Percentiles rank a stretch among this genome's conserved stretches.
Conservation (phyloP, 257 asterid genomes). For the Eucommia ulmoides region DNA sequence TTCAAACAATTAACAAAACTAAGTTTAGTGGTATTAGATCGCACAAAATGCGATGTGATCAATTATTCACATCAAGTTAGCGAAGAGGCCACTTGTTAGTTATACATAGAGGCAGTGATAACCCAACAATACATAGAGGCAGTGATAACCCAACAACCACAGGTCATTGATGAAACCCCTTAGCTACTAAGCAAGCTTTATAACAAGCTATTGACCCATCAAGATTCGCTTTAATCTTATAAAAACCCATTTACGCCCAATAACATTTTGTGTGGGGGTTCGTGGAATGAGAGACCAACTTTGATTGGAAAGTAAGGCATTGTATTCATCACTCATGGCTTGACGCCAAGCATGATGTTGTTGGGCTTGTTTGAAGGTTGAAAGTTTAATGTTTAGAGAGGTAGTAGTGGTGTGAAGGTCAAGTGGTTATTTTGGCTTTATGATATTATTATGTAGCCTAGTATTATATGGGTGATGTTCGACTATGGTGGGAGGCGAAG, state of each 20-base stretch:
- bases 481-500: neutral
- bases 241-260: constrained; percentile 1
- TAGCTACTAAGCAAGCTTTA: neutral
- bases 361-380: neutral
- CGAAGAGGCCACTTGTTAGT: too few relatives aligned
- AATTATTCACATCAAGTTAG: too few relatives aligned
- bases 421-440: neutral
- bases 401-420: neutral
- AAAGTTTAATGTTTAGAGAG: neutral
- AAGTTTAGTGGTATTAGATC: too few relatives aligned
- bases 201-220: neutral
- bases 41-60: too few relatives aligned
- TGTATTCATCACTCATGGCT: neutral
- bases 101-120: too few relatives aligned
- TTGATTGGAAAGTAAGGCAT: neutral
- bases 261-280: neutral
- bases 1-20: too few relatives aligned
- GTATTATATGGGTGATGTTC: neutral
- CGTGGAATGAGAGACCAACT: neutral
- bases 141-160: too few relatives aligned
- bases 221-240: neutral
- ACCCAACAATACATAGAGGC: too few relatives aligned
- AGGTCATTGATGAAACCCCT: neutral
- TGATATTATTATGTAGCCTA: neutral
- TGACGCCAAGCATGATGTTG: neutral